Base-by-base conservation (phyloP, 495 filamentous ascomycete species). In the Hyphodiscus hymeniophilus region DNA sequence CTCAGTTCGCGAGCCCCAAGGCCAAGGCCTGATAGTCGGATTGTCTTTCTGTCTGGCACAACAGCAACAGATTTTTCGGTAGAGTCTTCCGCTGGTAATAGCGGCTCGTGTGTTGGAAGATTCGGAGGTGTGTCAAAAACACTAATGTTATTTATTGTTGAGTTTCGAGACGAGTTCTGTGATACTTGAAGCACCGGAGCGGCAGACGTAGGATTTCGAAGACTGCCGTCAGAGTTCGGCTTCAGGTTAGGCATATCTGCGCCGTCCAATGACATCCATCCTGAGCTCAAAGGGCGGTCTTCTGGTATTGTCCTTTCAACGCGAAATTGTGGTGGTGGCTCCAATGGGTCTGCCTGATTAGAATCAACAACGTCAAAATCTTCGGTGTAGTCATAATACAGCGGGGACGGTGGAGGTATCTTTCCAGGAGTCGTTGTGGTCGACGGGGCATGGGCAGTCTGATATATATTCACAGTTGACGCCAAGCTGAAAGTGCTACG, bases 311-410 rank as follows among this genome's bases (percentile, higher is more conserved):
- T 63, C 21, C 62, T 64, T 1, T 67, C 48, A 8, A 70, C 61
- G 1, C 54, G 58, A 7, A 72, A 52, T n/a, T 62, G 58, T 6
- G 55, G 52, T 23, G 55, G 40, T 16, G 57, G 57, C 4, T 56
- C 52, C 12, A 28, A 28, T n/a, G 48, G 8, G 10, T 45, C 52
- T 38, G 52, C 34, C 8, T 58, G 47, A 15, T 45, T 56, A 20
- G 32, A 47, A 7, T 58, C 45, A n/a, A 57, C 52, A n/a, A 44
- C 48, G 16, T 70, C 70, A 52, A 75, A 75, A 20, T 65, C 66
- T 55, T 75, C 73, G 3, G 70, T 72, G 51, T 75, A 76, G 52
- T 75, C 73, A 56, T 75, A 76, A 49, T 69, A 75, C 18, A 68
- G 48, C 20, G 67, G 67, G 32, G 57, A 52, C 17, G 56, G 16